phyloP scores from a whole-genome alignment of 2,329 filamentous ascomycete species.

The Podosphaera fusca region DNA sequence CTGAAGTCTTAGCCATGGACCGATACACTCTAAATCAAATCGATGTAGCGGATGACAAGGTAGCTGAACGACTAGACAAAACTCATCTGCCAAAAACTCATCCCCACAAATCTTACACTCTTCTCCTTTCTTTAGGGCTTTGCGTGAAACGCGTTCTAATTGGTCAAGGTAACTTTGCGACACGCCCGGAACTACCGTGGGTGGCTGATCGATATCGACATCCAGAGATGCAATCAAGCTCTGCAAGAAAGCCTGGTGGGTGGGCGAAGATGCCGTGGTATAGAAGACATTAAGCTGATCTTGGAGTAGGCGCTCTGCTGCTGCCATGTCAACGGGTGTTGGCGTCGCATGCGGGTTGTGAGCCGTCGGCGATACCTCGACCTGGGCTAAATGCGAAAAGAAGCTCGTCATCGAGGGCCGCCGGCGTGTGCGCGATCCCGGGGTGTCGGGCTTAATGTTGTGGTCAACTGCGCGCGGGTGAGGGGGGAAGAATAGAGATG shows the following conservation, averaged over 20 bases:
- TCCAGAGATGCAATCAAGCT: conserved; percentile 26
- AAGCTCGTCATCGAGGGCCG: conserved; percentile 43
- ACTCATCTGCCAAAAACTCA: conserved; percentile 35
- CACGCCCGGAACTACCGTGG: conserved; percentile 28
- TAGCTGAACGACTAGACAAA: conserved; percentile 38
- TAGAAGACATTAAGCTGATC: conserved; percentile 29
- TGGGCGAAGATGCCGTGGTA: conserved; percentile 16
- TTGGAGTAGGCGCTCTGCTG: conserved; percentile 35
- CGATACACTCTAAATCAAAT: conserved; percentile 45
- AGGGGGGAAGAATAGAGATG: conserved; percentile 13
- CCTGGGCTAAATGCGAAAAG: conserved; percentile 27
- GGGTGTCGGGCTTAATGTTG: conserved; percentile 26
- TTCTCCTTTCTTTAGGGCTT: conserved; percentile 23
- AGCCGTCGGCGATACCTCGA: conserved; percentile 15
- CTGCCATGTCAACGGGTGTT: conserved; percentile 33
- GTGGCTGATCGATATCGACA: conserved; percentile 27
- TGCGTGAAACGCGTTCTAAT: conserved; percentile 33
- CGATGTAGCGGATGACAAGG: conserved; percentile 34
- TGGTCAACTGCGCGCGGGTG: conserved; percentile 30
- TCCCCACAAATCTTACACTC: conserved; percentile 43
- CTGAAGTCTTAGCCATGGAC: conserved; percentile 39
- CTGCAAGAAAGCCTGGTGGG: conserved; percentile 24
- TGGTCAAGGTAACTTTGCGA: conserved; percentile 34
- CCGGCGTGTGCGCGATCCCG: conserved; percentile 19
- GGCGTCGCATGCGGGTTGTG: conserved; percentile 34